Conservation (phyloP, 2,329 filamentous ascomycete genomes). For the Aspergillus bombycis region DNA sequence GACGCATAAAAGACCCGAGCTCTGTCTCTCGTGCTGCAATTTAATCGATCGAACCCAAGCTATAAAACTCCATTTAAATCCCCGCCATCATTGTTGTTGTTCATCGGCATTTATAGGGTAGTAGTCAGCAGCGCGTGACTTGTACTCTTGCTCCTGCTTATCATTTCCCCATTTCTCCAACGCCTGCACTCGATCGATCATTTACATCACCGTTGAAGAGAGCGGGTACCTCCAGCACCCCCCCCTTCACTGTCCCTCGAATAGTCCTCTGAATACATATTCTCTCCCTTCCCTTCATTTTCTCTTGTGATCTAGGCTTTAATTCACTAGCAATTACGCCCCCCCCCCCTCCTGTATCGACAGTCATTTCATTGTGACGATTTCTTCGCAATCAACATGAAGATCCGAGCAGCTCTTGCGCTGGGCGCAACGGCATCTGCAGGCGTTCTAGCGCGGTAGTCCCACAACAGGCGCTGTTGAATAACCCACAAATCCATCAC, state of each 20-base stretch:
- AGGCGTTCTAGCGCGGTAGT: slow-evolving; percentile 35
- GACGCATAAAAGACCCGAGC: neutral
- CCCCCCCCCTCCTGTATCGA: neutral
- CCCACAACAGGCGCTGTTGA: slow-evolving; percentile 36
- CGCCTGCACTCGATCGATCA: neutral
- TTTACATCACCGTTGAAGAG: neutral
- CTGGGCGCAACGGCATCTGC: slow-evolving; percentile 39
- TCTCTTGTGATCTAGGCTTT: neutral
- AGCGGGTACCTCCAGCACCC: neutral
- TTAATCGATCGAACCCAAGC: neutral
- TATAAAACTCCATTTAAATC: neutral
- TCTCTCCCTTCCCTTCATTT: neutral
- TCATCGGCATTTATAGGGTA: neutral
- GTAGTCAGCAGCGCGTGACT: neutral
- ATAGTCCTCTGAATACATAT: neutral
- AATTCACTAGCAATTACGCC: neutral
- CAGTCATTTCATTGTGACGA: neutral
- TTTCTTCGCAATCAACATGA: slow-evolving; percentile 33
- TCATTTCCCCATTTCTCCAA: neutral
- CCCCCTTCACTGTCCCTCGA: neutral
- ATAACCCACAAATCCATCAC: slow-evolving; percentile 27
- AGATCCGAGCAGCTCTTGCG: slow-evolving; percentile 36
- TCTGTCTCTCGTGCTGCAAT: too few species aligned
- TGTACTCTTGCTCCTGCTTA: neutral
- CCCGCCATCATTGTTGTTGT: neutral